A percentile compares a stretch with the other conserved stretches of the same genome.
Evolutionary conservation across 257 asterid species (phyloP).

Genomic region (Capsicum baccatum): DNA sequence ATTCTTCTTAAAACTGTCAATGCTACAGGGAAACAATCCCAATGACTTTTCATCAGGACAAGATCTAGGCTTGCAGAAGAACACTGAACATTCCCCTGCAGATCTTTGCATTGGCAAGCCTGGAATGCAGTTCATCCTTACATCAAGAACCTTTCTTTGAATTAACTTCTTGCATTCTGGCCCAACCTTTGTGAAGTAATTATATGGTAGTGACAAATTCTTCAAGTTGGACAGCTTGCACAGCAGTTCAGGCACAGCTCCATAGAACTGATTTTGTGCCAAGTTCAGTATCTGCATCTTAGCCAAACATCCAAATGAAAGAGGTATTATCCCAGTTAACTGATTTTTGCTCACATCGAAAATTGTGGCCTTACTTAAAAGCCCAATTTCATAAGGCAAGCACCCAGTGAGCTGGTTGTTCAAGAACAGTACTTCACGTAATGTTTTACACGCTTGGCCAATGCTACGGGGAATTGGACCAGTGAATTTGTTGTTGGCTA

Average conservation of each 20-base stretch:
- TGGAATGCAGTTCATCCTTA: constrained; percentile 58
- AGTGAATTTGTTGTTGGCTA: constrained; percentile 60
- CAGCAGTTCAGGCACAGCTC: constrained; percentile 61
- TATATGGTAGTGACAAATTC: constrained; percentile 40
- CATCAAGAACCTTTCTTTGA: constrained; percentile 43
- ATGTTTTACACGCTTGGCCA: constrained; percentile 44
- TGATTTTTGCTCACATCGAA: constrained; percentile 60
- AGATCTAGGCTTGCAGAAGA: constrained; percentile 42
- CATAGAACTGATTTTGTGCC: constrained; percentile 51
- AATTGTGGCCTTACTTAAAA: constrained; percentile 37
- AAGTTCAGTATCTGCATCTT: constrained; percentile 44
- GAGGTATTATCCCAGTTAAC: constrained; percentile 67
- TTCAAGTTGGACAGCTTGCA: constrained; percentile 47
- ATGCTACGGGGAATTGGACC: constrained; percentile 64
- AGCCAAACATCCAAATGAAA: constrained; percentile 61
- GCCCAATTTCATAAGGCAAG: constrained; percentile 69
- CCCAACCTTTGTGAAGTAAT: constrained; percentile 68
- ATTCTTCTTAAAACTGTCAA: not conserved
- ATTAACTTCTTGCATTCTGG: constrained; percentile 61
- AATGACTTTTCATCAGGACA: constrained; percentile 50
- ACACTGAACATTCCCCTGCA: constrained; percentile 41
- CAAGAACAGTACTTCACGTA: constrained; percentile 50
- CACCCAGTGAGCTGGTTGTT: constrained; percentile 63
- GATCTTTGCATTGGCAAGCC: constrained; percentile 59
- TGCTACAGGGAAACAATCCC: constrained; percentile 43